Base-by-base conservation (phyloP, 2,329 filamentous ascomycete species). In the Apiospora rasikravindrae region DNA sequence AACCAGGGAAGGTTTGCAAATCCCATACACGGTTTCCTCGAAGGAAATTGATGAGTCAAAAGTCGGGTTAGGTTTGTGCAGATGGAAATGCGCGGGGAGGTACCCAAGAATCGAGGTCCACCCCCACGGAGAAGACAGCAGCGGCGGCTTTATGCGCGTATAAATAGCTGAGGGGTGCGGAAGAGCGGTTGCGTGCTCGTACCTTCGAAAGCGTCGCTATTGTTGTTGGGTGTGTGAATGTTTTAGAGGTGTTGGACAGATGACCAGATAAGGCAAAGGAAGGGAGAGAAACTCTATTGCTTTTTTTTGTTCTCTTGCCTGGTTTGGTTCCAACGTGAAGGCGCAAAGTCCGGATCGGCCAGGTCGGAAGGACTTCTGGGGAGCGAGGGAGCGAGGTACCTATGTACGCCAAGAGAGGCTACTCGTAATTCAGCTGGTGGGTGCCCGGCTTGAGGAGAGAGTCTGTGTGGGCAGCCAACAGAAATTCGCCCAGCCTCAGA, bases 101-200 rank as follows among this genome's bases (percentile, higher is more conserved):
- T 64, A 64, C 57, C 57, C 57, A 64, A 40, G 57, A 64, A 64
- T 64, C 57, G 57, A 64, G 57, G 57, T 64, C 57, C 57, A 64
- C 57, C 57, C 53, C 57, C 57, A 64, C 57, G 57, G 57, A 64
- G 57, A 64, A 64, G 33, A 40, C n/a, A 40, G 57, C 57, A 24
- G 57, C 57, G 57, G 33, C 57, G 57, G 40, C 57, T 64, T 64
- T 64, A 64, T 64, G 57, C 57, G 57, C 16, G 57, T 64, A 64
- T 64, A 40, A 64, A 40, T 64, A 64, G 57, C 16, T 13, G 22
- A 2, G 19, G 33, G n/a, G 57, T n/a, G 57, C 57, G 33, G 57
- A 24, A 40, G 57, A n/a, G 2, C 19, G 19, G 33, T n/a, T 40
- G 57, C 33, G 33, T 40, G 57, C 57, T 64, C 22, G 57, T 40